A percentile compares a stretch with the other conserved stretches of the same genome.
These are phyloP conservation scores for Trichothecium roseum DNA, from an alignment of 2,329 filamentous ascomycete genomes.

Conservation along the genomic window DNA sequence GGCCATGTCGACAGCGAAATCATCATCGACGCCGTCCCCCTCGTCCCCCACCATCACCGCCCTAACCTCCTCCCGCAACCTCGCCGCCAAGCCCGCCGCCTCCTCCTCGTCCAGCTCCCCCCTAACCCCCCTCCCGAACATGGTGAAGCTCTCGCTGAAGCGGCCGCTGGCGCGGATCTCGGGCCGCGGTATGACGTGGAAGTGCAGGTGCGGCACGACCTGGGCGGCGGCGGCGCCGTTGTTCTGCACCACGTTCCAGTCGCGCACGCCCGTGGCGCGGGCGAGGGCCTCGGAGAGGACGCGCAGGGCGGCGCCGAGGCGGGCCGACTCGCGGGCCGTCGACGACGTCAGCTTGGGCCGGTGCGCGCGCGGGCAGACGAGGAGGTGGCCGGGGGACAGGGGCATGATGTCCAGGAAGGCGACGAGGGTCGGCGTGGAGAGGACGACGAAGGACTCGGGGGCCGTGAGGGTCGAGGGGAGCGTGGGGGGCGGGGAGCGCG, in stretches of 20 bases:
- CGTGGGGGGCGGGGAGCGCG: constrained; percentile 28
- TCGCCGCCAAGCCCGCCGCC: constrained; percentile 46
- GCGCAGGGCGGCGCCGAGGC: constrained; percentile 59
- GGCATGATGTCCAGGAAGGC: constrained; percentile 94
- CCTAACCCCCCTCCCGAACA: constrained; percentile 67
- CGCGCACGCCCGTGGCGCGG: constrained; percentile 57
- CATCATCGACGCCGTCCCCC: constrained; percentile 13
- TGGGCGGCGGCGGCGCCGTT: constrained; percentile 85
- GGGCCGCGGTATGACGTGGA: constrained; percentile 84
- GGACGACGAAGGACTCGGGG: constrained; percentile 52
- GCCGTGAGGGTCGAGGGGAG: constrained; percentile 23
- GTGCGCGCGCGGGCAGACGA: constrained; percentile 71
- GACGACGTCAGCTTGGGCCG: constrained; percentile 68
- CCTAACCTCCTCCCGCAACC: constrained; percentile 36
- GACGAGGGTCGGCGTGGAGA: constrained; percentile 67
- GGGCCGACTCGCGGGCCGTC: constrained; percentile 48
- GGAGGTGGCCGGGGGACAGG: constrained; percentile 69
- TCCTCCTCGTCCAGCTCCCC: constrained; percentile 72
- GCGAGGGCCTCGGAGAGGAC: constrained; percentile 63
- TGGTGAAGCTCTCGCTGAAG: constrained; percentile 60
- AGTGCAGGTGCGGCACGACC: constrained; percentile 88
- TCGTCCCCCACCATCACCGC: constrained; percentile 35
- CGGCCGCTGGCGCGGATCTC: constrained; percentile 45
- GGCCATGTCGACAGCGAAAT: constrained; percentile 13
- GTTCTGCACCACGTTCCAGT: constrained; percentile 97